Evolutionary conservation across 2,329 filamentous ascomycete genomes (phyloP), one percentile per base, ranked within the genome.

Genomic region (Calcarisporium arbuscula): DNA sequence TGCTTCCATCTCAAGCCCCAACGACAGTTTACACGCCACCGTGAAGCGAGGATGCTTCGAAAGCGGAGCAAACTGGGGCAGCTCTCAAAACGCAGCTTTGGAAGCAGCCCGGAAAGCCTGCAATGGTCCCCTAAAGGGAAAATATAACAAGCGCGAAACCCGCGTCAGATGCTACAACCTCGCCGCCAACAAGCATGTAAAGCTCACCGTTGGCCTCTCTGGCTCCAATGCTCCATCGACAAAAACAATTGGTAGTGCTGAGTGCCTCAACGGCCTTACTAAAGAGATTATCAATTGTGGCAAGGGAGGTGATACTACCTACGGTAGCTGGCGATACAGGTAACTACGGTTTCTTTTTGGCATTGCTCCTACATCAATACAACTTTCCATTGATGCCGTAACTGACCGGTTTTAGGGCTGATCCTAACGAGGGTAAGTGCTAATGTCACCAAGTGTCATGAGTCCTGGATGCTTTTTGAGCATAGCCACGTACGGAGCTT

Each of bases 251-350:
- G 20, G 34, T 28, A 3, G 19, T 6, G 20, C 18, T 22, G 35
- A 37, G 35, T 37, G 35, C 29, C 21, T 16, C 14, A 17, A 28
- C 15, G 35, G 35, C 7, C 15, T 37, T 6, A 20, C 14, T 12
- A 37, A 32, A 10, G 28, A 37, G 29, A 27, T 37, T 18, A 15
- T 17, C 8, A 25, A 28, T 17, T 37, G 35, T 20, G 14, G 6
- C 14, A 32, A 21, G 25, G 35, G 35, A 5, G 35, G 35, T 5
- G 28, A 32, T 8, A 37, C 29, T 11, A 37, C 35, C 18, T 37
- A 37, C 10, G 23, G 29, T 5, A 37, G 32, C 21, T 37, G 35
- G 35, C 16, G 26, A 10, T 37, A 37, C 22, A 23, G 30, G 35
- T 32, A 6, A 32, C n/a, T n/a, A n/a, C n/a, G n/a, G 35, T 37